phyloP scores from a whole-genome alignment of 2,329 filamentous ascomycete genomes.

The Trichoderma sp. region DNA sequence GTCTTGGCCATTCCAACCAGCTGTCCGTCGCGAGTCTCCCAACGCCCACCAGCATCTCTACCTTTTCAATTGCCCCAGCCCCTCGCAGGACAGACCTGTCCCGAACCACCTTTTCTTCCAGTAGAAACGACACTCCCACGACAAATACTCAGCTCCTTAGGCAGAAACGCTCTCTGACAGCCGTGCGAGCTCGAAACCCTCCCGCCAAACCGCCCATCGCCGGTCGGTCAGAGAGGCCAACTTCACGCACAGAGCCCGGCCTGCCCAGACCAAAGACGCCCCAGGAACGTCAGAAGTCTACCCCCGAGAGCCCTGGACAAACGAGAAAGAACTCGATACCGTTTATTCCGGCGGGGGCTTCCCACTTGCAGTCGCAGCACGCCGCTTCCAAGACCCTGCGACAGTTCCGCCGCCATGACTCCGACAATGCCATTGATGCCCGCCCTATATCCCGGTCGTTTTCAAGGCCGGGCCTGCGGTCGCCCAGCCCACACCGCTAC shows the following conservation, averaged over 20 bases:
- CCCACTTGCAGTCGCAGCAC: conserved; percentile 74
- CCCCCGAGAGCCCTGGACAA: conserved; percentile 47
- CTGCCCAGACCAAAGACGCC: conserved; percentile 69
- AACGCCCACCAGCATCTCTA: conserved; percentile 54
- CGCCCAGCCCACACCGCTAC: conserved; percentile 56
- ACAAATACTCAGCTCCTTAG: conserved; percentile 63
- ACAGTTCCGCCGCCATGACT: conserved; percentile 76
- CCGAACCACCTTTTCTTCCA: conserved; percentile 48
- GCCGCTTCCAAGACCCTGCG: conserved; percentile 67
- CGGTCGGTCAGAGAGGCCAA: conserved; percentile 54
- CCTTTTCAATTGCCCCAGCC: conserved; percentile 53
- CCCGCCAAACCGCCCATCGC: conserved; percentile 48
- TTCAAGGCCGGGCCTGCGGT: conserved; percentile 57
- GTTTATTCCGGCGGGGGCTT: conserved; percentile 75
- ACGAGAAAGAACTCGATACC: conserved; percentile 62
- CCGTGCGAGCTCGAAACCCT: conserved; percentile 51
- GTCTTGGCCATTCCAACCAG: conserved; percentile 64
- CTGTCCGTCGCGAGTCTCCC: conserved; percentile 64
- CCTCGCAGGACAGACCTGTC: conserved; percentile 60
- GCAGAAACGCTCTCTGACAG: conserved; percentile 63
- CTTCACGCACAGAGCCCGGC: conserved; percentile 53
- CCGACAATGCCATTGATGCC: conserved; percentile 62
- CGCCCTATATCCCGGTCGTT: conserved; percentile 56
- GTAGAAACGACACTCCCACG: conserved; percentile 60
- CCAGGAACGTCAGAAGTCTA: conserved; percentile 55